phyloP scores from a whole-genome alignment of 768 basidiomycete genomes.

The Leccinum sublutescens region DNA sequence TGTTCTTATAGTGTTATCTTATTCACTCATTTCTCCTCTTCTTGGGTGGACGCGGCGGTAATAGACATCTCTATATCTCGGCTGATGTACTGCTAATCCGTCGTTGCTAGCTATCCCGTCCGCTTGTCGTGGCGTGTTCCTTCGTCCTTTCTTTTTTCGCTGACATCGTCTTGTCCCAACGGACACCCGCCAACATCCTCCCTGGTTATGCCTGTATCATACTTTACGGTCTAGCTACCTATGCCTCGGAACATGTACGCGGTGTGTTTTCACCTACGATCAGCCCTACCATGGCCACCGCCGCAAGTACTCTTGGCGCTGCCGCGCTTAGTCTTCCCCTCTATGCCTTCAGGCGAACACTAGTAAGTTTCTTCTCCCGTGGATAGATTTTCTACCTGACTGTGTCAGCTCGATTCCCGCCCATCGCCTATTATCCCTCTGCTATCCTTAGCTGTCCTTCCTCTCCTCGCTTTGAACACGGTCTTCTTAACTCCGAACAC shows the following conservation, averaged over 20 bases:
- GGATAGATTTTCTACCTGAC: conserved; percentile 7
- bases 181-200: conserved; percentile 38
- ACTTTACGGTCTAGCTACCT: conserved; percentile 58
- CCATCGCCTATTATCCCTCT: conserved; percentile 54
- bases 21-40: conserved; percentile 65
- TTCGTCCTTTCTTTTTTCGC: conserved; percentile 55
- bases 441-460: conserved; percentile 54
- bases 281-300: conserved; percentile 53
- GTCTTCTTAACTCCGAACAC: conserved; percentile 58
- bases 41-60: conserved; percentile 60
- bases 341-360: conserved; percentile 55
- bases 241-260: conserved; percentile 61
- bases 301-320: conserved; percentile 60
- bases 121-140: conserved; percentile 45
- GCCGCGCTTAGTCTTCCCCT: conserved; percentile 61
- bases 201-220: conserved; percentile 69
- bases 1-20: conserved; percentile 55
- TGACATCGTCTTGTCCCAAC: conserved; percentile 47
- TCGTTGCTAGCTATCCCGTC: conserved; percentile 46
- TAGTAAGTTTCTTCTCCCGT: conserved; percentile 43
- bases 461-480: conserved; percentile 58
- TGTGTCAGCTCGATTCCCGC: conserved; percentile 47
- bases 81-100: conserved; percentile 17
- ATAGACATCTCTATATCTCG: conserved; percentile 43
- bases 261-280: conserved; percentile 56